A percentile compares a stretch with the other conserved stretches of the same genome.
phyloP scores from a whole-genome alignment of 2,329 filamentous ascomycete species.

The Penicillium nordicum region DNA sequence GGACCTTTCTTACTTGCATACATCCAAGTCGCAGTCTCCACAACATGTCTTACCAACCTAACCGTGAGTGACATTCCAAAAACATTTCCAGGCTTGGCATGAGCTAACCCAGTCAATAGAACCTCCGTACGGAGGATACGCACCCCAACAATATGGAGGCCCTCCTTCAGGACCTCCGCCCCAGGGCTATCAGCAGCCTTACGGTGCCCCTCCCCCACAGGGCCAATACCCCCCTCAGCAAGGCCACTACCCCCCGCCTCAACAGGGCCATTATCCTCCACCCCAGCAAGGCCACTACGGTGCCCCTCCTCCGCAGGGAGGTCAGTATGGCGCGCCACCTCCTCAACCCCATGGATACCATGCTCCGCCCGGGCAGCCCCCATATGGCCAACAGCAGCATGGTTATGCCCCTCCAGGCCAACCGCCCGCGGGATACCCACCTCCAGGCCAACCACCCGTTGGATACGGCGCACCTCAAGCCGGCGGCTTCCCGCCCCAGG shows the following conservation, averaged over 20 bases:
- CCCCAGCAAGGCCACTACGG: constrained; percentile 21
- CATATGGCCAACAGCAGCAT: constrained; percentile 30
- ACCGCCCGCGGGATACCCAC: constrained; percentile 38
- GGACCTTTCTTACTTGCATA: neutral
- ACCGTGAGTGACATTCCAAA: constrained; percentile 16
- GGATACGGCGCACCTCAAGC: constrained; percentile 29
- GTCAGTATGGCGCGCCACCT: constrained; percentile 25
- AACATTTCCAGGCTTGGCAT: neutral
- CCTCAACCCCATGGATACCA: constrained; percentile 22
- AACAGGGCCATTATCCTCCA: constrained; percentile 32
- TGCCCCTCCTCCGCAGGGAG: constrained; percentile 17
- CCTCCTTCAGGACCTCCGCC: constrained; percentile 25
- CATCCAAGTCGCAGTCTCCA: neutral
- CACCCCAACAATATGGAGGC: constrained; percentile 22
- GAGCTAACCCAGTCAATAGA: constrained; percentile 13
- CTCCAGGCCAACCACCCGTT: constrained; percentile 25
- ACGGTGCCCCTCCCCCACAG: constrained; percentile 16
- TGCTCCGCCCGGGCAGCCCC: constrained; percentile 31
- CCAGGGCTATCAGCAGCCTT: constrained; percentile 24
- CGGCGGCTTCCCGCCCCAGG: constrained; percentile 31
- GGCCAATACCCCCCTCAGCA: constrained; percentile 22
- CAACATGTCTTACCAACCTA: constrained; percentile 22
- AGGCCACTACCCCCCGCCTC: constrained; percentile 13
- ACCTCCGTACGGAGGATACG: constrained; percentile 30
- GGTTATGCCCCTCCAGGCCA: constrained; percentile 13